Evolutionary conservation across 371 early-diverging fungal genomes (phyloP).

Genomic region (Mucor plumbeus): DNA sequence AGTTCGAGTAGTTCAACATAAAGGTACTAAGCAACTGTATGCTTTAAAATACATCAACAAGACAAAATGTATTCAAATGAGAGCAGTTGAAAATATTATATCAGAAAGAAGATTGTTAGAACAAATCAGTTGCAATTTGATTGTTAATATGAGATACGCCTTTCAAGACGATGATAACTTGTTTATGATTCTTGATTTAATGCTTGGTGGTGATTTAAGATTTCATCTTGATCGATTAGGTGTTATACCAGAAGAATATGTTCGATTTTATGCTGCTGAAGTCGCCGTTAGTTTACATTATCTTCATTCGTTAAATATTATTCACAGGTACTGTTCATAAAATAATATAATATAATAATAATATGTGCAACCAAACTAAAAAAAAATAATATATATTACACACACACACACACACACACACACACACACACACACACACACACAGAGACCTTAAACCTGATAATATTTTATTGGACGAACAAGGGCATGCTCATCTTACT

Average conservation of each 20-base stretch:
- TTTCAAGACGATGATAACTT: conserved; percentile 85
- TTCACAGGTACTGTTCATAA: conserved; percentile 46
- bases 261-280: conserved; percentile 85
- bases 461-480: conserved; percentile 87
- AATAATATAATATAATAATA: neutral
- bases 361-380: conserved; percentile 6
- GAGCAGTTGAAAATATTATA: conserved; percentile 63
- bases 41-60: conserved; percentile 73
- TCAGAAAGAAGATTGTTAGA: conserved; percentile 62
- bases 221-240: conserved; percentile 75
- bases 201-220: conserved; percentile 90
- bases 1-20: conserved; percentile 89
- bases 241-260: conserved; percentile 70
- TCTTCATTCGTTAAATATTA: conserved; percentile 68
- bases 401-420: conserved; percentile 14
- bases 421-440: neutral
- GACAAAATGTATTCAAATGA: conserved; percentile 60
- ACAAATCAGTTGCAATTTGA: conserved; percentile 53
- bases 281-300: conserved; percentile 71
- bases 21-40: conserved; percentile 60
- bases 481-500: conserved; percentile 87
- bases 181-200: conserved; percentile 84
- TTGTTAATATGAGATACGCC: conserved; percentile 79
- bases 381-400: neutral
- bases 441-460: conserved; percentile 91